Conservation (phyloP, 495 filamentous ascomycete species). For the Penicillium taxi region DNA sequence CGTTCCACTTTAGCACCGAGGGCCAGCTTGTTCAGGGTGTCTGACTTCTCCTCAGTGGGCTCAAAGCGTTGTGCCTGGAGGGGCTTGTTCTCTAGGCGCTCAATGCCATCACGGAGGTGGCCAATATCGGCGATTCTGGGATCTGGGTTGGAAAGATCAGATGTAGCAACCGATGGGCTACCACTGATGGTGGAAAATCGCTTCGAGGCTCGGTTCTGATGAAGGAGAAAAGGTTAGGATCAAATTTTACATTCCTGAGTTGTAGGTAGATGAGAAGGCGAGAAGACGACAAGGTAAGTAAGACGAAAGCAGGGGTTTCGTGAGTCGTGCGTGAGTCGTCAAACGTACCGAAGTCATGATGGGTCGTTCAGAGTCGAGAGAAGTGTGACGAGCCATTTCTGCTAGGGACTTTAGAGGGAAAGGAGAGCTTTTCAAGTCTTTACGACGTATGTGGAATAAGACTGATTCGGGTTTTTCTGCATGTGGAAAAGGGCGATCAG, state of each 20-base stretch:
- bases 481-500: neutral
- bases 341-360: conserved; percentile 70
- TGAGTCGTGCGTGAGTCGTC: too few relatives aligned
- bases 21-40: conserved; percentile 80
- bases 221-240: conserved; percentile 7
- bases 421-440: neutral
- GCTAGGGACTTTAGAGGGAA: too few relatives aligned
- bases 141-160: conserved; percentile 50
- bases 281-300: too few relatives aligned
- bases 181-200: conserved; percentile 77
- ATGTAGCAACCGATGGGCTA: conserved; percentile 62
- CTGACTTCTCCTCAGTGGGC: conserved; percentile 71
- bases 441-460: too few relatives aligned
- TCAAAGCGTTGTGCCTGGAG: conserved; percentile 78
- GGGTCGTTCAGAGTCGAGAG: conserved; percentile 64
- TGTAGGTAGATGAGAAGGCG: neutral
- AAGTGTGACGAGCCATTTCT: conserved; percentile 52
- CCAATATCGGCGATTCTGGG: conserved; percentile 62
- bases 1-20: conserved; percentile 91
- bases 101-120: conserved; percentile 71
- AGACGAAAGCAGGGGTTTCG: too few relatives aligned
- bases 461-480: too few relatives aligned
- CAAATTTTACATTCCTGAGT: neutral
- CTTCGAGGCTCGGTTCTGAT: conserved; percentile 57
- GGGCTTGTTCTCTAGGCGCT: conserved; percentile 86